Evolutionary conservation across 805 yeast species (phyloP), one percentile per base, ranked within the genome.

Genomic region (Cyberlindnera mrakii): DNA sequence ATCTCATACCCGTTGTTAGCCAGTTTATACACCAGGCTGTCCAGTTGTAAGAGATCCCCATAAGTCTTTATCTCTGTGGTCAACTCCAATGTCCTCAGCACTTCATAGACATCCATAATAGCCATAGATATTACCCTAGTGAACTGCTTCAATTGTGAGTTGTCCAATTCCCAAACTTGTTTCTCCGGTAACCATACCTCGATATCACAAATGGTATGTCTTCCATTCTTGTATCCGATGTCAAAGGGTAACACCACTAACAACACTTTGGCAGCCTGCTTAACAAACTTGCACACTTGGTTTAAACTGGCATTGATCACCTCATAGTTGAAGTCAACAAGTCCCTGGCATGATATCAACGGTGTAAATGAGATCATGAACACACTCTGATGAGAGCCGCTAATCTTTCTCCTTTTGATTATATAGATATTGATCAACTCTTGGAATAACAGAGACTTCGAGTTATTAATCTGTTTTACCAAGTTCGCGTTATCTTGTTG

Each of bases 291-390:
- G 33, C 43, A 31, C 25, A 48, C 45, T 16, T 46, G 44, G 17
- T 43, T 42, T 3, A 57, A 18, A 18, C 55, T 50, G 1, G 48
- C 36, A 35, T 55, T 49, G 33, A 57, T 44, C 1, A 44, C 32
- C 3, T 56, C 57, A 14, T 42, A 17, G 35, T 41, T 50, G 35
- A 50, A 46, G 10, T 50, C 55, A 3, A 48, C 43, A 11, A 54
- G 15, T 20, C 45, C 46, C 31, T 29, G 37, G 0, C 51, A 30
- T 16, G 57, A 49, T 3, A 55, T 23, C 3, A 58, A 42, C 3
- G 60, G 60, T 1, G 48, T 45, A 36, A 58, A 56, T 5, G 56
- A 45, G 14, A 57, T 44, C 42, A 46, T 51, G 34, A 35, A 49
- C 3, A 53, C 44, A 18, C 18, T 30, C 23, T 45, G 37, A 6